Conservation (phyloP, 1,284 basidiomycete genomes). For the Trichosporon ovoides region DNA sequence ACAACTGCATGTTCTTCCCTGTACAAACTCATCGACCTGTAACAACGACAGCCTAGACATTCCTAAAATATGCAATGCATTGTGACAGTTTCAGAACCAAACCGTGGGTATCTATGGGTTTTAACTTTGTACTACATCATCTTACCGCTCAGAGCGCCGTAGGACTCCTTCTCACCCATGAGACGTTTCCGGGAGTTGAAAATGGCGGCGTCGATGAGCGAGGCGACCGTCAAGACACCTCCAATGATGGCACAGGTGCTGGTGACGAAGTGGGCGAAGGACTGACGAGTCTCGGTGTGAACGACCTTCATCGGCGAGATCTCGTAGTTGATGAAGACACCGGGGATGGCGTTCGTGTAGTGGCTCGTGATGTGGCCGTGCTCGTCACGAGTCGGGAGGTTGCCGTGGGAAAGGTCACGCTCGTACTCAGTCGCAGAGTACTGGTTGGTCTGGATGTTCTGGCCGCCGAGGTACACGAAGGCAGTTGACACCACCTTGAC, state of each 20-base stretch:
- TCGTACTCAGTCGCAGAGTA: constrained; percentile 96
- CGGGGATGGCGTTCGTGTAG: constrained; percentile 70
- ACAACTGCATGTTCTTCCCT: not conserved
- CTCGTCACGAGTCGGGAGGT: constrained; percentile 53
- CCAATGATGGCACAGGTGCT: constrained; percentile 97
- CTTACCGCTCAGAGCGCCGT: constrained; percentile 41
- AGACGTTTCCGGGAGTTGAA: constrained; percentile 55
- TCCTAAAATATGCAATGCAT: constrained; percentile 8
- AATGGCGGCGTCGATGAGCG: constrained; percentile 80
- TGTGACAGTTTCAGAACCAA: not conserved
- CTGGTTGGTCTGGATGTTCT: constrained; percentile 57
- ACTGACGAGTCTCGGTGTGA: constrained; percentile 80
- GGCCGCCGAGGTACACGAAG: constrained; percentile 73
- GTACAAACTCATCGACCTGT: not conserved
- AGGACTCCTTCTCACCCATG: constrained; percentile 28
- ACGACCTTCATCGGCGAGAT: constrained; percentile 94
- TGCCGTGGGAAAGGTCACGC: constrained; percentile 67
- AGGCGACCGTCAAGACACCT: constrained; percentile 90
- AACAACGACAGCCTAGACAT: not conserved
- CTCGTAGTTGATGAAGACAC: constrained; percentile 93
- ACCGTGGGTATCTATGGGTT: not conserved
- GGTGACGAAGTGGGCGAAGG: constrained; percentile 94
- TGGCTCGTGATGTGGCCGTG: constrained; percentile 70
- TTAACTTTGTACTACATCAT: constrained; percentile 30
- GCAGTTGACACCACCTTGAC: constrained; percentile 93